These are phyloP conservation scores for Candida sithepensis DNA, from an alignment of 805 yeast species.

Conservation along the genomic window DNA sequence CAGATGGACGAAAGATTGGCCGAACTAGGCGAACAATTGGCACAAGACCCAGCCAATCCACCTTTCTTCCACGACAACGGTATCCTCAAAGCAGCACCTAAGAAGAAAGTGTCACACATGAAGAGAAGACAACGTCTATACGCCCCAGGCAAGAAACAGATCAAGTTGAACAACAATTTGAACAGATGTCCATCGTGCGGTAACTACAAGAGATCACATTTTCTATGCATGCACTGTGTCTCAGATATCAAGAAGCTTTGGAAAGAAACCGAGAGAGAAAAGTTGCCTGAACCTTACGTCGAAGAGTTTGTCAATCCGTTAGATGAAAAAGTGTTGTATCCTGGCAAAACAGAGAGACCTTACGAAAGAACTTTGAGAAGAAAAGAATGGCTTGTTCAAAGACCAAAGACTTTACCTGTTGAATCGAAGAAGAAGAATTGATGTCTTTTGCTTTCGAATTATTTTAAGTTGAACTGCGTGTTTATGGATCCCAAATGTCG, in stretches of 20 bases:
- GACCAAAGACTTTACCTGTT: slow-evolving; percentile 55
- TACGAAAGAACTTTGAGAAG: slow-evolving; percentile 45
- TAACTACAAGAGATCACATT: slow-evolving; percentile 81
- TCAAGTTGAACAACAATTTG: slow-evolving; percentile 69
- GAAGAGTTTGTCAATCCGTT: slow-evolving; percentile 48
- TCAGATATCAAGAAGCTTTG: slow-evolving; percentile 74
- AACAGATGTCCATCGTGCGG: slow-evolving; percentile 97
- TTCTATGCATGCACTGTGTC: slow-evolving; percentile 90
- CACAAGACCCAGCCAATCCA: slow-evolving; percentile 31
- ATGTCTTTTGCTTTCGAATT: neutral
- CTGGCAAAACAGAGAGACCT: slow-evolving; percentile 57
- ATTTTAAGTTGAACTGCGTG: neutral
- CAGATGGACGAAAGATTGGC: slow-evolving; percentile 23
- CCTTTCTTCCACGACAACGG: slow-evolving; percentile 59
- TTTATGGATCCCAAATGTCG: too few species aligned
- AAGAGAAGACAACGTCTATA: slow-evolving; percentile 80
- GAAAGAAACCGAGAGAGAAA: slow-evolving; percentile 36
- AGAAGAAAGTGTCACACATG: slow-evolving; percentile 85
- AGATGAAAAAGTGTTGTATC: slow-evolving; percentile 67
- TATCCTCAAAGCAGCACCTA: slow-evolving; percentile 85
- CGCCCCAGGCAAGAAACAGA: slow-evolving; percentile 79
- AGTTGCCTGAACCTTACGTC: slow-evolving; percentile 29
- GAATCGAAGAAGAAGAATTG: slow-evolving; percentile 27
- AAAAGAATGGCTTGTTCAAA: slow-evolving; percentile 52
- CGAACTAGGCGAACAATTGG: slow-evolving; percentile 39